Evolutionary conservation across 2,329 filamentous ascomycete species (phyloP).

Genomic region (Trichothecium sympodiale): DNA sequence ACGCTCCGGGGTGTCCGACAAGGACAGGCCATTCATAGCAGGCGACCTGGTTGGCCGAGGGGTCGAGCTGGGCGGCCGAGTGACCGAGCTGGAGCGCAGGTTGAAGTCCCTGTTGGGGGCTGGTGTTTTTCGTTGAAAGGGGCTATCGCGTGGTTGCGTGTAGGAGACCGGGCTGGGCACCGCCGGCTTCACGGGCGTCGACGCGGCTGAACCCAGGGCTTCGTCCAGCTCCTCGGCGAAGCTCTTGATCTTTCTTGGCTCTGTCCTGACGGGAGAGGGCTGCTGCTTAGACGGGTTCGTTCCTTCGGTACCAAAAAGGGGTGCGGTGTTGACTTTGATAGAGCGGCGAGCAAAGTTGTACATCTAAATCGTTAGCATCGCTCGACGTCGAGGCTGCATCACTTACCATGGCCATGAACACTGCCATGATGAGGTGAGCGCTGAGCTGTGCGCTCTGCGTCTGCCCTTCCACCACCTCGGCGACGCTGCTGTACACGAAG

Average conservation of each 20-base stretch:
- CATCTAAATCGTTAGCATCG: conserved; percentile 24
- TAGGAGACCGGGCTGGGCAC: not conserved
- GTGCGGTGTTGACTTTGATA: conserved; percentile 46
- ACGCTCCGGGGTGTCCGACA: conserved; percentile 6
- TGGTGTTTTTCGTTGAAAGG: not conserved
- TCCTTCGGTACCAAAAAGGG: conserved; percentile 30
- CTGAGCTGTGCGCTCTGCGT: conserved; percentile 30
- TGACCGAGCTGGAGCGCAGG: conserved; percentile 12
- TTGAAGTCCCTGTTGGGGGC: not conserved
- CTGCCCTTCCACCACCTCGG: conserved; percentile 23
- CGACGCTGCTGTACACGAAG: conserved; percentile 16
- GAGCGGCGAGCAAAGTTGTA: conserved; percentile 30
- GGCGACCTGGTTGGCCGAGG: too few species aligned
- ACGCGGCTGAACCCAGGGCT: not conserved
- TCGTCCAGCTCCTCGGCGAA: conserved; percentile 3
- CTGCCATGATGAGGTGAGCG: conserved; percentile 43
- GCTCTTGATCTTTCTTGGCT: conserved; percentile 16
- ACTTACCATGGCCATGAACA: conserved; percentile 43
- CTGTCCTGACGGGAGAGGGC: conserved; percentile 4
- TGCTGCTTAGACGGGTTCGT: conserved; percentile 14
- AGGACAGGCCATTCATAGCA: conserved; percentile 6
- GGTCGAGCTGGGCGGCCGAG: too few species aligned
- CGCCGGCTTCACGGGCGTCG: not conserved
- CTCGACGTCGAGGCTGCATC: too few species aligned
- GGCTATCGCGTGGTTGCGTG: too few species aligned